A percentile compares a stretch with the other conserved stretches of the same genome.
Conservation (phyloP, 164 flowering plant genomes). For the Annona squamosa region DNA sequence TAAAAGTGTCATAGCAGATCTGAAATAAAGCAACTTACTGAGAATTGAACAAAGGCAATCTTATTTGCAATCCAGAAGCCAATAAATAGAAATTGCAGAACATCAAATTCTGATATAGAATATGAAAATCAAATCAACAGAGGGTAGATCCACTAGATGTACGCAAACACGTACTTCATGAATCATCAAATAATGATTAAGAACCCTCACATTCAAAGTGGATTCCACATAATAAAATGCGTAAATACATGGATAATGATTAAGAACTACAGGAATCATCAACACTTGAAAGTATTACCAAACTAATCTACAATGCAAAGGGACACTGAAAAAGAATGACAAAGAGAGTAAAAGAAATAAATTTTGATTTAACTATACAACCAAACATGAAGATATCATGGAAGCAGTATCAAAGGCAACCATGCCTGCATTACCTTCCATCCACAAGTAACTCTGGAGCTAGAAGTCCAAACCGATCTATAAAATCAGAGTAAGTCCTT, state of each 20-base stretch:
- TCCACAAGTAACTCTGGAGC: slow-evolving; percentile 54
- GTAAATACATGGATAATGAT: neutral
- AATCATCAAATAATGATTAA: too few relatives aligned
- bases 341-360: neutral
- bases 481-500: slow-evolving; percentile 81
- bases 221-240: neutral
- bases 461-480: slow-evolving; percentile 87
- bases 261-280: neutral
- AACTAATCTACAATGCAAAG: neutral
- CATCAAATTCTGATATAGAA: neutral
- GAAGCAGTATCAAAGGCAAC: neutral
- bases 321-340: neutral
- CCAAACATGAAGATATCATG: neutral
- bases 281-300: neutral
- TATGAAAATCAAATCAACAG: too few relatives aligned
- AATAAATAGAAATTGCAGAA: neutral
- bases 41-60: too few relatives aligned
- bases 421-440: slow-evolving; percentile 44
- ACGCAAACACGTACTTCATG: too few relatives aligned
- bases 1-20: too few relatives aligned
- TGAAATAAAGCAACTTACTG: too few relatives aligned
- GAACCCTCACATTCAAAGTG: too few relatives aligned
- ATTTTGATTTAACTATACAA: neutral
- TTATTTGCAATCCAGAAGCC: too few relatives aligned
- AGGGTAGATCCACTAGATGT: too few relatives aligned